These are phyloP conservation scores for Trypanosoma melophagium DNA, from an alignment of 208 protist species.

Conservation along the genomic window DNA sequence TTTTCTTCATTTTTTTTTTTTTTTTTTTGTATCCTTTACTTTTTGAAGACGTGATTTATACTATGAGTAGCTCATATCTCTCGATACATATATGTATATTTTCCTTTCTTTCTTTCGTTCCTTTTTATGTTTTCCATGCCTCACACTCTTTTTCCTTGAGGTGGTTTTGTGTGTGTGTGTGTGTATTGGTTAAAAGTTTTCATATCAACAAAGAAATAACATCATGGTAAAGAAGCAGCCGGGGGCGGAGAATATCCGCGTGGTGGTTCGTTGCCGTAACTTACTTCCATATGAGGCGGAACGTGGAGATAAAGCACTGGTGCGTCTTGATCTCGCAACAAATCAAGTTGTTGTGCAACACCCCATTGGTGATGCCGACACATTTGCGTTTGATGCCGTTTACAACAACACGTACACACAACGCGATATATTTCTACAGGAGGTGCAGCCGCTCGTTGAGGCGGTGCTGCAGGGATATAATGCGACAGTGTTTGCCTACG, in stretches of 20 bases:
- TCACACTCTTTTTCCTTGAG: neutral
- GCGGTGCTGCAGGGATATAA: conserved; percentile 91
- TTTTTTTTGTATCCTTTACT: conserved; percentile 23
- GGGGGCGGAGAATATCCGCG: conserved; percentile 88
- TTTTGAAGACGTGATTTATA: conserved; percentile 5
- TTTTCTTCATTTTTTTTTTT: conserved; percentile 19
- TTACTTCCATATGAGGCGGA: conserved; percentile 80
- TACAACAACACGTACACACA: conserved; percentile 93
- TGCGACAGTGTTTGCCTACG: conserved; percentile 91
- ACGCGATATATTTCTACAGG: conserved; percentile 88
- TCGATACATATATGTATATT: conserved; percentile 1
- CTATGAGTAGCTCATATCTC: neutral
- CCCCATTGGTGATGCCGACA: conserved; percentile 79
- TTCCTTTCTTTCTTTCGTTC: conserved; percentile 19
- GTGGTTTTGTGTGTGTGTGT: neutral
- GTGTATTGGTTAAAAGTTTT: too few species aligned
- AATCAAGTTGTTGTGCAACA: conserved; percentile 88
- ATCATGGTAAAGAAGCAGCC: conserved; percentile 71
- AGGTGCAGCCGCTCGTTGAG: conserved; percentile 85
- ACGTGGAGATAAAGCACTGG: conserved; percentile 84
- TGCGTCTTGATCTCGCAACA: conserved; percentile 84
- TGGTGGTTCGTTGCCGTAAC: conserved; percentile 84
- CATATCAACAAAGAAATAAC: neutral
- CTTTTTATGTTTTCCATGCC: conserved; percentile 20
- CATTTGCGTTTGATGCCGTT: conserved; percentile 89